Percentiles rank a stretch among this genome's conserved stretches.
Conservation (phyloP, 805 yeast species). For the Spathaspora girioi region DNA sequence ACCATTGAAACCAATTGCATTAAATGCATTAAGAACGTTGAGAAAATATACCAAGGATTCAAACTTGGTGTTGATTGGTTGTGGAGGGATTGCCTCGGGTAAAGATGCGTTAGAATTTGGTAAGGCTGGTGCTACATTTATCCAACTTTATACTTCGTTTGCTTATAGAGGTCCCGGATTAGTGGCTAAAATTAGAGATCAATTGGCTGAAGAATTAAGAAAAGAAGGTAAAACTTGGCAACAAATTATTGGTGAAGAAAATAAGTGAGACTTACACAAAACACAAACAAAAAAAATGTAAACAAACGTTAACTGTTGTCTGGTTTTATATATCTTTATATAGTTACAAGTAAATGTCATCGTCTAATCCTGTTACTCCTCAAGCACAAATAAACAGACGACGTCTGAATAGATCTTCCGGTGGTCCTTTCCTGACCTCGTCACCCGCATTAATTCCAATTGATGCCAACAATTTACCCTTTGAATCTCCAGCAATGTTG, state of each 20-base stretch:
- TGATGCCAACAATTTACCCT: conserved; percentile 36
- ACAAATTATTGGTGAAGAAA: conserved; percentile 66
- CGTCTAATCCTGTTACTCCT: not conserved
- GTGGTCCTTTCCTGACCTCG: conserved; percentile 34
- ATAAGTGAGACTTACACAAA: not conserved
- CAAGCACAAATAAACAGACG: conserved; percentile 9
- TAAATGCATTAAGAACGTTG: conserved; percentile 66
- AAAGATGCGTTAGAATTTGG: conserved; percentile 89
- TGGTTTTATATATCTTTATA: not conserved
- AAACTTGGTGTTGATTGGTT: conserved; percentile 76
- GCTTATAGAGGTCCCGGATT: conserved; percentile 93
- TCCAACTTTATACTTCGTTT: conserved; percentile 83
- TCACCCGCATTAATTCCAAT: conserved; percentile 45
- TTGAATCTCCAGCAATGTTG: conserved; percentile 34
- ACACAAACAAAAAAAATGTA: not conserved
- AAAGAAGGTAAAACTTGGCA: conserved; percentile 83
- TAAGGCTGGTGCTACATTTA: conserved; percentile 88
- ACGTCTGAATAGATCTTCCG: conserved; percentile 30
- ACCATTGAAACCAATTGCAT: conserved; percentile 78
- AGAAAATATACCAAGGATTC: conserved; percentile 75
- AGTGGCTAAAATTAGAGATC: conserved; percentile 44
- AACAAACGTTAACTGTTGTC: not conserved
- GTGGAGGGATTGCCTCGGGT: conserved; percentile 91
- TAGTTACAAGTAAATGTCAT: not conserved
- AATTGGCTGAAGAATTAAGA: conserved; percentile 44